Conservation (phyloP, 805 yeast genomes). For the Metschnikowia lachancei region DNA sequence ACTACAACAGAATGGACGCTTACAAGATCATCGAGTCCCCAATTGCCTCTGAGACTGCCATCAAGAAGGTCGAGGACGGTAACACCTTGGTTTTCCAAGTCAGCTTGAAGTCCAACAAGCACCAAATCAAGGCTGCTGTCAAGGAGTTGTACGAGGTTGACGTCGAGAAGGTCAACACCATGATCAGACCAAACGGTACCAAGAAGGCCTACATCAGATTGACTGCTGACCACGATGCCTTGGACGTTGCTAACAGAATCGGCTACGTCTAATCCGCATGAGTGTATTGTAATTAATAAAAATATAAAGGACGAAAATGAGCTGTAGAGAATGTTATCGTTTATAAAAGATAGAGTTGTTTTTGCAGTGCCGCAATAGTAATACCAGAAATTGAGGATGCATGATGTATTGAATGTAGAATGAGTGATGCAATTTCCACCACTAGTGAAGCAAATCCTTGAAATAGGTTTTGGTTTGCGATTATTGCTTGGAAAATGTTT, state of each 20-base stretch:
- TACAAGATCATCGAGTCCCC: slow-evolving; percentile 92
- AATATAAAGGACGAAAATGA: slow-evolving; percentile 18
- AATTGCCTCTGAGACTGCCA: slow-evolving; percentile 97
- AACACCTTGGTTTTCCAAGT: slow-evolving; percentile 99
- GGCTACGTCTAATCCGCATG: slow-evolving; percentile 80
- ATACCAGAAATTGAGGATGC: too few species aligned
- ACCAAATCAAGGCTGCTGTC: slow-evolving; percentile 97
- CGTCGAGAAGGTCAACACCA: slow-evolving; percentile 89
- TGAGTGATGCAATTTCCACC: too few species aligned
- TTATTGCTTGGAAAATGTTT: too few species aligned
- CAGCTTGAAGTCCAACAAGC: slow-evolving; percentile 94
- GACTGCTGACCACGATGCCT: slow-evolving; percentile 98
- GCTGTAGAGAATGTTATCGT: not conserved
- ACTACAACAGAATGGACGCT: slow-evolving; percentile 94
- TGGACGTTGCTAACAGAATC: slow-evolving; percentile 99
- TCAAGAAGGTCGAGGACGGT: slow-evolving; percentile 99
- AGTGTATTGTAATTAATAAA: slow-evolving; percentile 22
- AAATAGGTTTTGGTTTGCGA: too few species aligned
- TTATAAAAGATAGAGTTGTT: too few species aligned
- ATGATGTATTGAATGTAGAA: too few species aligned
- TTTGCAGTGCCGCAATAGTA: too few species aligned
- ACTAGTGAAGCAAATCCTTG: too few species aligned
- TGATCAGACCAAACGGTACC: slow-evolving; percentile 98
- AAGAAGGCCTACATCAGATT: slow-evolving; percentile 99
- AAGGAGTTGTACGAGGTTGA: slow-evolving; percentile 98